Evolutionary conservation across 225 moss, liverwort and hornwort species (phyloP).

Genomic region (Pseudoscleropodium purum): DNA sequence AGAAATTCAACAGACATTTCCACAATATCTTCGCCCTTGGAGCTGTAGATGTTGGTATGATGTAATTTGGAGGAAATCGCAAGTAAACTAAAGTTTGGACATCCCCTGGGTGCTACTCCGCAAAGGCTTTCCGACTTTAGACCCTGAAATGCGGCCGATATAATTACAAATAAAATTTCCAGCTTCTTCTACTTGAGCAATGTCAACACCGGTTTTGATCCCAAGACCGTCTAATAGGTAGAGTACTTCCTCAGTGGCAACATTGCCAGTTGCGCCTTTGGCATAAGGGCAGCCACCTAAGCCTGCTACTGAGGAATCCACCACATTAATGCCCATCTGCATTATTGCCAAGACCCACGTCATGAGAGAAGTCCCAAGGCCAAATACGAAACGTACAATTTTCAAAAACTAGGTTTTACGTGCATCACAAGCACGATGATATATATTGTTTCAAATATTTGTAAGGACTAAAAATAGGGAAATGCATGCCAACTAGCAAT

Average conservation of each 20-base stretch:
- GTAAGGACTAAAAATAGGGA: background rate
- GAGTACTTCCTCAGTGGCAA: slow-evolving; percentile 90
- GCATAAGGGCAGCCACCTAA: slow-evolving; percentile 96
- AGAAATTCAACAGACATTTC: background rate
- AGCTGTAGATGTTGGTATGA: background rate
- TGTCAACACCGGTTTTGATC: slow-evolving; percentile 66
- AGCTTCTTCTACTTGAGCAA: slow-evolving; percentile 52
- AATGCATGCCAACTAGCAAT: background rate
- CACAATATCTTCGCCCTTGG: background rate
- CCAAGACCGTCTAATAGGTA: slow-evolving; percentile 82
- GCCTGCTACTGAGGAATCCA: slow-evolving; percentile 89
- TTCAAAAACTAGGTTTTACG: background rate
- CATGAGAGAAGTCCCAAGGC: background rate
- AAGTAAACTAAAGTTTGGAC: slow-evolving; percentile 25
- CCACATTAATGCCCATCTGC: slow-evolving; percentile 90
- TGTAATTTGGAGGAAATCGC: background rate
- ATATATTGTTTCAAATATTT: background rate
- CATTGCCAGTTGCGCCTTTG: slow-evolving; percentile 89
- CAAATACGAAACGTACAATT: background rate
- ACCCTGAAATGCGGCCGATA: slow-evolving; percentile 61
- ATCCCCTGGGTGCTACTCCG: slow-evolving; percentile 6
- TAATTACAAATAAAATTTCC: slow-evolving; percentile 75
- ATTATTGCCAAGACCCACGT: background rate
- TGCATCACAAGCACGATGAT: background rate
- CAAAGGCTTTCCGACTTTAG: slow-evolving; percentile 53